Conservation (phyloP, 2,329 filamentous ascomycete genomes). For the Daldinia sp. region DNA sequence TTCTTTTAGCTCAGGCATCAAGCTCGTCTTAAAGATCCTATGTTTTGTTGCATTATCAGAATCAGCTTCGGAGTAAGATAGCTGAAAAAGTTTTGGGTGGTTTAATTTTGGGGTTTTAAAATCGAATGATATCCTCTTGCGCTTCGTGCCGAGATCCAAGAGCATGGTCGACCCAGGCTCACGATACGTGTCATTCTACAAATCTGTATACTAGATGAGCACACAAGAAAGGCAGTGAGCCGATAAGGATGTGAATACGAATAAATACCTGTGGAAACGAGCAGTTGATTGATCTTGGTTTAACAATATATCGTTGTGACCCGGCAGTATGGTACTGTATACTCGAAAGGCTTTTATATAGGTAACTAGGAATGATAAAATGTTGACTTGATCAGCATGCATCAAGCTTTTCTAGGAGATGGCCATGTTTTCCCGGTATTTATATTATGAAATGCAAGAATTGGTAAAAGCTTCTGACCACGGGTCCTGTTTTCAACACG, state of each 20-base stretch:
- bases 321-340: background rate
- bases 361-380: background rate
- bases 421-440: background rate
- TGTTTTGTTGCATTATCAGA: constrained; percentile 20
- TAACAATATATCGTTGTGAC: background rate
- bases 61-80: constrained; percentile 16
- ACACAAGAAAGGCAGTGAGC: constrained; percentile 9
- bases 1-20: constrained; percentile 20
- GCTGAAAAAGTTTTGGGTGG: constrained; percentile 11
- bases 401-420: background rate
- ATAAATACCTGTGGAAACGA: background rate
- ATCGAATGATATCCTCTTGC: constrained; percentile 18
- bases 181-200: constrained; percentile 4
- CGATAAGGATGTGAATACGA: constrained; percentile 18
- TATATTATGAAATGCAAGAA: background rate
- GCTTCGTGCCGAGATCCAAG: background rate
- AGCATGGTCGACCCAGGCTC: background rate
- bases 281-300: background rate
- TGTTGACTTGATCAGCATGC: background rate
- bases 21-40: constrained; percentile 11
- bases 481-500: background rate
- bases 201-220: constrained; percentile 32
- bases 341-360: background rate
- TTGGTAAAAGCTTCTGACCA: background rate
- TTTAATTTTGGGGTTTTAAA: constrained; percentile 6